Evolutionary conservation across 2,329 filamentous ascomycete genomes (phyloP).

Genomic region (Xylariomycetidae sp.): DNA sequence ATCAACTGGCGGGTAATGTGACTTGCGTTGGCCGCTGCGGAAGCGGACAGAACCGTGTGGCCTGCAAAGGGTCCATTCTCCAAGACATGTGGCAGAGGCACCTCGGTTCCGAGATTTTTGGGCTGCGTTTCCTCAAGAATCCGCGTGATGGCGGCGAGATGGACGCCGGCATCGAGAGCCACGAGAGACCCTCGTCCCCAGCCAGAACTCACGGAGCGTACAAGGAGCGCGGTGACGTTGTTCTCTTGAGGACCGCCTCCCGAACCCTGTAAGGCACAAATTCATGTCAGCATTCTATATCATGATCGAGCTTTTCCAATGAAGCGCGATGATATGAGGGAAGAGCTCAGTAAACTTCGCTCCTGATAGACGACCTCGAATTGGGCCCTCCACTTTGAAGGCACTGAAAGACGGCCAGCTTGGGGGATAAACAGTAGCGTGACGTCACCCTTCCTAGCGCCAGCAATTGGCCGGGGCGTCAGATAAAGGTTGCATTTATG

Average conservation of each 20-base stretch:
- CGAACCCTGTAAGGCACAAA: slow-evolving; percentile 58
- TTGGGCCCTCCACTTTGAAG: too few relatives aligned
- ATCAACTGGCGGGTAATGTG: slow-evolving; percentile 74
- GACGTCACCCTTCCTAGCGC: too few relatives aligned
- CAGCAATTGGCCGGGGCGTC: too few relatives aligned
- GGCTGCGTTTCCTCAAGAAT: slow-evolving; percentile 59
- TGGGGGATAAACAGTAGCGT: too few relatives aligned
- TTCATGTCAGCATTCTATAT: too few relatives aligned
- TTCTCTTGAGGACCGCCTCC: slow-evolving; percentile 87
- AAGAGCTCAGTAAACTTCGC: too few relatives aligned
- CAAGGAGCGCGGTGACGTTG: slow-evolving; percentile 82
- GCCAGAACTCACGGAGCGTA: slow-evolving; percentile 69
- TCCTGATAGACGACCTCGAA: too few relatives aligned
- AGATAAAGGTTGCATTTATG: too few relatives aligned
- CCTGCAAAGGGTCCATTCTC: slow-evolving; percentile 73
- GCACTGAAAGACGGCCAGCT: too few relatives aligned
- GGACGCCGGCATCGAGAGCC: slow-evolving; percentile 89
- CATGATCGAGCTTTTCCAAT: too few relatives aligned
- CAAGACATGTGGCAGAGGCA: slow-evolving; percentile 48
- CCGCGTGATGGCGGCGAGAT: slow-evolving; percentile 76
- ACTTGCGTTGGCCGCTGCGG: slow-evolving; percentile 69
- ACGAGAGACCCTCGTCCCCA: slow-evolving; percentile 81
- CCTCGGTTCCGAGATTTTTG: slow-evolving; percentile 26
- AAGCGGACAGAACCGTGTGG: slow-evolving; percentile 60
- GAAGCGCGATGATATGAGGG: too few relatives aligned